Base-by-base conservation (phyloP, 1,284 basidiomycete genomes). In the Pholiota adiposa region DNA sequence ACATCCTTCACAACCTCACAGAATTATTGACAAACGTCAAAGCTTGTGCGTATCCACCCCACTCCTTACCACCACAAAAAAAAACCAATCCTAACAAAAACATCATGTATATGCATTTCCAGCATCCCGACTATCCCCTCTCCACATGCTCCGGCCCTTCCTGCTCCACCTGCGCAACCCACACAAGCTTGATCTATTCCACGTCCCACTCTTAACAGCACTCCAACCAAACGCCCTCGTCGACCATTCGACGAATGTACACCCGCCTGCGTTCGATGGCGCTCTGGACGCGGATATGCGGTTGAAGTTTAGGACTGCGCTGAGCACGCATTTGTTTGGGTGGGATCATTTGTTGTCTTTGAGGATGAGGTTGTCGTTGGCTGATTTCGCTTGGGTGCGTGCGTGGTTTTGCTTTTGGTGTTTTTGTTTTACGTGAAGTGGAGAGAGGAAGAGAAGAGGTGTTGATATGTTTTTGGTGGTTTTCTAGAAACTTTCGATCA, bases 341-440 rank as follows among this genome's bases (percentile, higher is more conserved):
- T 85, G 81, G 77, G 78, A 84, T 58, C 69, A 70, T 48, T 67
- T 89, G 21, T 70, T 83, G 43, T 78, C 77, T 0, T 72, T 86
- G 48, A 80, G 88, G 44, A 76, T 89, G 73, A 77, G 80, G 50
- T 76, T 90, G 56, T 78, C 80, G 8, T 66, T 90, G 25, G 82
- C 87, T 0, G 83, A 85, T 71, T 86, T 83, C 65, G 83, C 83
- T 62, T 86, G 88, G 85, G 89, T 90, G 83, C 83, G 62, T 86
- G 88, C 85, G 89, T 90, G 59, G 11, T 31, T 31, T 31, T 5
- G 11, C 29, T n/a, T n/a, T n/a, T n/a, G n/a, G 29, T 46, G 83
- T 73, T 38, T 4, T 40, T 4, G 16, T 21, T 54, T 6, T 50
- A 56, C 46, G 40, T 33, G 44, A 49, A 33, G 36, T 54, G 16